Conservation (phyloP, 1,139 yeast genomes). For the Saccharomyces pastorianus region DNA sequence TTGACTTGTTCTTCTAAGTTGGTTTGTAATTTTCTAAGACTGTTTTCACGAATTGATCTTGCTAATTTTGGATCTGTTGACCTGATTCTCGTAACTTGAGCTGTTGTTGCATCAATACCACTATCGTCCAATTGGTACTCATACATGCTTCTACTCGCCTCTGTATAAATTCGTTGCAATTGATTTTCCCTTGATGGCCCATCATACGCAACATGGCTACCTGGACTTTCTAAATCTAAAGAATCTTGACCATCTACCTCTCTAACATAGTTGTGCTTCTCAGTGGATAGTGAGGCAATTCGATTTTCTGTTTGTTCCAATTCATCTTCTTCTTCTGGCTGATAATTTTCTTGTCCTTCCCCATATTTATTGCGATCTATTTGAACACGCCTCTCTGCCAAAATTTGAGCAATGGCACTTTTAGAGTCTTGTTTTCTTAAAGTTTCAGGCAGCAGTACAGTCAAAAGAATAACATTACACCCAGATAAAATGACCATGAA, state of each 20-base stretch:
- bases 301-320: neutral
- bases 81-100: conserved; percentile 30
- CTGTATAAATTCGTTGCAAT: conserved; percentile 11
- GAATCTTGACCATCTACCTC: neutral
- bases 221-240: neutral
- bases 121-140: conserved; percentile 11
- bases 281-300: neutral
- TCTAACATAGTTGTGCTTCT: neutral
- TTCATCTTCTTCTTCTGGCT: neutral
- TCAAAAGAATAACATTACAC: conserved; percentile 41
- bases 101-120: neutral
- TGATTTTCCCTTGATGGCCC: conserved; percentile 3
- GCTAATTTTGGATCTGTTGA: conserved; percentile 26
- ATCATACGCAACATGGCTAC: neutral
- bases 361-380: neutral
- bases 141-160: conserved; percentile 2
- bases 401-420: conserved; percentile 40
- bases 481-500: conserved; percentile 64
- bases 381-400: conserved; percentile 33
- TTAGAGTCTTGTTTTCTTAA: conserved; percentile 47
- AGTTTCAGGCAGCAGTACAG: conserved; percentile 69
- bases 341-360: neutral
- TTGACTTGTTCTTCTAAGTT: conserved; percentile 26
- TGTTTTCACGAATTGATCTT: conserved; percentile 17
- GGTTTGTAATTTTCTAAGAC: conserved; percentile 13